These are phyloP conservation scores for Cercophora samala DNA, from an alignment of 495 filamentous ascomycete species.

Conservation along the genomic window DNA sequence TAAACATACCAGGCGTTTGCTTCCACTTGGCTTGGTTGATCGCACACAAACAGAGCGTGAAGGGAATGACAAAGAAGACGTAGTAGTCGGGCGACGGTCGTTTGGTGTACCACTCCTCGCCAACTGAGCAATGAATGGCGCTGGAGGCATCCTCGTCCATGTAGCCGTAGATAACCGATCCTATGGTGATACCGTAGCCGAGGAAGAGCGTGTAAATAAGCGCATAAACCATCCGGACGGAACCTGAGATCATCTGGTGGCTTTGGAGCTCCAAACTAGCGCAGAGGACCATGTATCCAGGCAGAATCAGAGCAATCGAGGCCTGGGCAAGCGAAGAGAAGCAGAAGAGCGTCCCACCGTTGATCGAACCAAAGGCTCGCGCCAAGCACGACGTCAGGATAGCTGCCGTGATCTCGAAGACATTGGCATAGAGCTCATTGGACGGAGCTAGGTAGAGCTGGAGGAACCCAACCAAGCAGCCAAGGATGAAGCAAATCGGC, in stretches of 20 bases:
- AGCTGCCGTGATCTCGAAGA: slow-evolving; percentile 87
- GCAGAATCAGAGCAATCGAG: slow-evolving; percentile 87
- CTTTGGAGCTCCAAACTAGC: slow-evolving; percentile 86
- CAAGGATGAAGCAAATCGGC: slow-evolving; percentile 81
- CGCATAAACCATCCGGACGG: slow-evolving; percentile 92
- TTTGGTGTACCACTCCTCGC: slow-evolving; percentile 39
- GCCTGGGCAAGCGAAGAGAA: slow-evolving; percentile 91
- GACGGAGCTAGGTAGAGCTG: slow-evolving; percentile 76
- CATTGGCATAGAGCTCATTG: slow-evolving; percentile 79
- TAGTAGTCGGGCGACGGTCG: slow-evolving; percentile 61
- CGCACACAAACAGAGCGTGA: slow-evolving; percentile 75
- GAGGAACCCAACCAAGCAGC: slow-evolving; percentile 74
- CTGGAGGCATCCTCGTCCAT: slow-evolving; percentile 73
- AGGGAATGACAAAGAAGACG: slow-evolving; percentile 72
- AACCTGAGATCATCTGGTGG: slow-evolving; percentile 79
- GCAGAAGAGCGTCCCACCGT: slow-evolving; percentile 70
- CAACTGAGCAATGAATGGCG: slow-evolving; percentile 60
- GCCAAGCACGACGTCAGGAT: slow-evolving; percentile 88
- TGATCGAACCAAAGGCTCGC: slow-evolving; percentile 80
- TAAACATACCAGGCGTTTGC: slow-evolving; percentile 77
- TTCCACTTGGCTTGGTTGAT: slow-evolving; percentile 91
- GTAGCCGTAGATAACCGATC: slow-evolving; percentile 83
- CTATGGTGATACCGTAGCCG: slow-evolving; percentile 95
- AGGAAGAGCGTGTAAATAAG: slow-evolving; percentile 94
- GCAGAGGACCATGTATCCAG: slow-evolving; percentile 66